phyloP scores from a whole-genome alignment of 495 filamentous ascomycete species.

The Rhypophila decipiens region DNA sequence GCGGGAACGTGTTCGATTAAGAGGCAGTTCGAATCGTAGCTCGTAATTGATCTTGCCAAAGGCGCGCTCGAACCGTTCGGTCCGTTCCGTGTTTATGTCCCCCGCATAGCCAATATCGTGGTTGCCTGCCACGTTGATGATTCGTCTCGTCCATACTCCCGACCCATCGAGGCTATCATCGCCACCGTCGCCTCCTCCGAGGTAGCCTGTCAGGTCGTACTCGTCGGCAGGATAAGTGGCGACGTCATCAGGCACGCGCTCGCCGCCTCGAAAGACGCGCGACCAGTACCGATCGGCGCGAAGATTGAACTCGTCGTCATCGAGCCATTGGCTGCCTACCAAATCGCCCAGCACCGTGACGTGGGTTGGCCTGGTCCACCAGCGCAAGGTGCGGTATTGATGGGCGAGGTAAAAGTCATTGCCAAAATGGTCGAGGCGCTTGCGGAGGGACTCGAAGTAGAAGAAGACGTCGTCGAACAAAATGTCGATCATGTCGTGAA shows the following conservation, averaged over 20 bases:
- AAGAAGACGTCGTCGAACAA: slow-evolving; percentile 58
- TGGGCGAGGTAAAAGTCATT: slow-evolving; percentile 95
- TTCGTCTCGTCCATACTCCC: slow-evolving; percentile 57
- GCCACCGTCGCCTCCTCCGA: slow-evolving; percentile 23
- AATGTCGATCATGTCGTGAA: slow-evolving; percentile 49
- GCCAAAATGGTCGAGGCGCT: slow-evolving; percentile 79
- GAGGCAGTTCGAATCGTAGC: slow-evolving; percentile 60
- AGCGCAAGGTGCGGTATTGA: slow-evolving; percentile 78
- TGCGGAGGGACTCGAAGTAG: slow-evolving; percentile 56
- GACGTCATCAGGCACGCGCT: slow-evolving; percentile 60
- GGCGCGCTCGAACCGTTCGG: slow-evolving; percentile 69
- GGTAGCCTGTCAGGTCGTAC: slow-evolving; percentile 47
- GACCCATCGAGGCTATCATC: slow-evolving; percentile 31
- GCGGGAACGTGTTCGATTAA: slow-evolving; percentile 26
- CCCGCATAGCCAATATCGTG: slow-evolving; percentile 96
- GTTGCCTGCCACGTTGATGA: slow-evolving; percentile 90
- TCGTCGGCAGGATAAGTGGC: slow-evolving; percentile 40
- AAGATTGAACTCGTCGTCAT: slow-evolving; percentile 70
- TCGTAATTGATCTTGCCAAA: slow-evolving; percentile 91
- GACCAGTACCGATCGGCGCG: slow-evolving; percentile 75
- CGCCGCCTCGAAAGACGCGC: slow-evolving; percentile 64
- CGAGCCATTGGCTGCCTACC: slow-evolving; percentile 94
- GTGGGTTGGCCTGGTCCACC: slow-evolving; percentile 80
- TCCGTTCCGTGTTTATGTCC: slow-evolving; percentile 64
- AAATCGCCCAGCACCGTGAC: slow-evolving; percentile 85